Evolutionary conservation across 2,329 filamentous ascomycete species (phyloP).

Genomic region (Trichothecium roseum): DNA sequence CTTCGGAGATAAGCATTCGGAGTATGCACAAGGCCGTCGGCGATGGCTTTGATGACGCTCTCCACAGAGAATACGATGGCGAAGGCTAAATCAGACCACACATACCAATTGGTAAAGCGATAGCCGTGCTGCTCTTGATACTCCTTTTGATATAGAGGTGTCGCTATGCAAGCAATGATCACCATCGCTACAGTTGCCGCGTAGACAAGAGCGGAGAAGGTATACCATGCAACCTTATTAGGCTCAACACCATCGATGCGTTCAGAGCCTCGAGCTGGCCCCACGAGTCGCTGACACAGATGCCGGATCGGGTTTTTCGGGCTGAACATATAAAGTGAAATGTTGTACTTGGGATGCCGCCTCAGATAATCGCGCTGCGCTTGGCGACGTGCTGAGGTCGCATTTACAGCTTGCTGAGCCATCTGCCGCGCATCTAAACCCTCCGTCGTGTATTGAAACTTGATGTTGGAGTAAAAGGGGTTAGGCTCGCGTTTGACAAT

Average conservation of each 20-base stretch:
- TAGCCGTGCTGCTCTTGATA: slow-evolving; percentile 58
- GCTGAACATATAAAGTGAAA: slow-evolving; percentile 76
- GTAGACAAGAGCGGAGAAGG: slow-evolving; percentile 90
- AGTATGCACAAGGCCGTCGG: slow-evolving; percentile 92
- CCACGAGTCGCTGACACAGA: slow-evolving; percentile 81
- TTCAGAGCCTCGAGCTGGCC: slow-evolving; percentile 76
- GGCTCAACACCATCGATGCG: slow-evolving; percentile 85
- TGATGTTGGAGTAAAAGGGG: slow-evolving; percentile 76
- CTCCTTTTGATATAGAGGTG: slow-evolving; percentile 83
- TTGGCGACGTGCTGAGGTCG: slow-evolving; percentile 70
- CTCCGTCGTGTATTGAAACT: slow-evolving; percentile 64
- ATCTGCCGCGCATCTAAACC: slow-evolving; percentile 75
- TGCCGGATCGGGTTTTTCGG: slow-evolving; percentile 69
- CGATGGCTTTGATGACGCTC: slow-evolving; percentile 83
- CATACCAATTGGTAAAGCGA: slow-evolving; percentile 75
- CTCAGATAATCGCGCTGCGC: slow-evolving; percentile 86
- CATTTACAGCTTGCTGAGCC: slow-evolving; percentile 81
- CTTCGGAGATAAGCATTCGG: slow-evolving; percentile 95
- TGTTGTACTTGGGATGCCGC: slow-evolving; percentile 85
- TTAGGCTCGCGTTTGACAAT: slow-evolving; percentile 69
- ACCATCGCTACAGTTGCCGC: slow-evolving; percentile 95
- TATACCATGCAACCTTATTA: slow-evolving; percentile 83
- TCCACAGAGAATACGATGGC: slow-evolving; percentile 78
- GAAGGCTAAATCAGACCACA: slow-evolving; percentile 87
- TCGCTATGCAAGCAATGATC: slow-evolving; percentile 87